Evolutionary conservation across 352 stramenopile genomes (phyloP).

Genomic region (Phytophthora ramorum): DNA sequence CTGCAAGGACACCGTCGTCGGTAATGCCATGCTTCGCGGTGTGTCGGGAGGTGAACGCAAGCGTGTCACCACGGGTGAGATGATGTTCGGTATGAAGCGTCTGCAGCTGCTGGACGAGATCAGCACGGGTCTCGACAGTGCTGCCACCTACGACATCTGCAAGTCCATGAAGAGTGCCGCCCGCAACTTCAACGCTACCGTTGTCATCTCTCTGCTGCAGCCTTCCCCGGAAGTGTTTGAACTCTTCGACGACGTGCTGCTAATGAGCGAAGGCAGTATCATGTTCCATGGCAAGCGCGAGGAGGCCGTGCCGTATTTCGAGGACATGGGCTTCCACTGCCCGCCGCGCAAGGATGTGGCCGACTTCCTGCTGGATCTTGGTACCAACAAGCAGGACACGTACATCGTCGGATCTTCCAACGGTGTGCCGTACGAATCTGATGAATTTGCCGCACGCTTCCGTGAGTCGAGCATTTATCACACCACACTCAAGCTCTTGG

Average conservation of each 20-base stretch:
- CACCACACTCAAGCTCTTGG: slow-evolving; percentile 43
- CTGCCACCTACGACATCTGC: slow-evolving; percentile 79
- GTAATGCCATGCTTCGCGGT: slow-evolving; percentile 56
- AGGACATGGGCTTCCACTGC: slow-evolving; percentile 52
- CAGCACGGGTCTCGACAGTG: slow-evolving; percentile 61
- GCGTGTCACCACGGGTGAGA: slow-evolving; percentile 25
- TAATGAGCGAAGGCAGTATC: slow-evolving; percentile 59
- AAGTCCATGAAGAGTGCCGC: slow-evolving; percentile 70
- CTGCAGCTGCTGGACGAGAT: slow-evolving; percentile 79
- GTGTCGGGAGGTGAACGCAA: slow-evolving; percentile 66
- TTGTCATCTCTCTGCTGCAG: slow-evolving; percentile 55
- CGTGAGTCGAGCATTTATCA: slow-evolving; percentile 57
- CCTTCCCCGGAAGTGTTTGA: slow-evolving; percentile 59
- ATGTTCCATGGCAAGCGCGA: slow-evolving; percentile 62
- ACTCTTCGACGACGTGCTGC: slow-evolving; percentile 62
- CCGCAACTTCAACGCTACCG: slow-evolving; percentile 51
- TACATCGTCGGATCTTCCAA: slow-evolving; percentile 12
- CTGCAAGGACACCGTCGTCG: slow-evolving; percentile 65
- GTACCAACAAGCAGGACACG: slow-evolving; percentile 27
- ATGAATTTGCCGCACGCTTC: slow-evolving; percentile 60
- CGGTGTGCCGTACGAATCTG: slow-evolving; percentile 29
- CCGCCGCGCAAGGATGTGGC: slow-evolving; percentile 31
- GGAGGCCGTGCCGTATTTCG: slow-evolving; percentile 57
- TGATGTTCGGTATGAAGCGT: slow-evolving; percentile 23
- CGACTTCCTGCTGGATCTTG: slow-evolving; percentile 30